phyloP scores from a whole-genome alignment of 768 basidiomycete genomes.

The Sutorius australiensis region DNA sequence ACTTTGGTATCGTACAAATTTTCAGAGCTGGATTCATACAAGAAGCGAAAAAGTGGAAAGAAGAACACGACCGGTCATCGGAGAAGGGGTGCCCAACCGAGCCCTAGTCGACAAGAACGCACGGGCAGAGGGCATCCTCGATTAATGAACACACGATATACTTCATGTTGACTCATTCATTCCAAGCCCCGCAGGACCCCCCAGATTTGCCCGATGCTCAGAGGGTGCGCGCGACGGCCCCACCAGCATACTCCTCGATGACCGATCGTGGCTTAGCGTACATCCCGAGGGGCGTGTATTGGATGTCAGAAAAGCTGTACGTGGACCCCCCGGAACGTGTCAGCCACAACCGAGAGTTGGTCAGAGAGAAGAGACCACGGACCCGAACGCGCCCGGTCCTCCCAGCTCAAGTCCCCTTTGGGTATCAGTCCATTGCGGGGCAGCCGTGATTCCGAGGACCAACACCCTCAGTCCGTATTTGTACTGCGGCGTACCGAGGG shows the following conservation, averaged over 20 bases:
- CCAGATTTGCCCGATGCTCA: conserved; percentile 3
- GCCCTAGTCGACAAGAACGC: neutral
- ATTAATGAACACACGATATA: neutral
- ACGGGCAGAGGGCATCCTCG: conserved; percentile 7
- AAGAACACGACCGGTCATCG: neutral
- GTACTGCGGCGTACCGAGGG: conserved; percentile 62
- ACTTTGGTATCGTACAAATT: neutral
- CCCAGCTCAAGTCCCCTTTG: conserved; percentile 47
- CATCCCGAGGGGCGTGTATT: conserved; percentile 37
- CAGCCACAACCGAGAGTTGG: conserved; percentile 6
- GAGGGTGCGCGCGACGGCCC: conserved; percentile 2
- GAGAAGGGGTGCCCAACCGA: neutral
- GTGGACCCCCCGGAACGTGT: neutral
- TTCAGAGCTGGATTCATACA: neutral
- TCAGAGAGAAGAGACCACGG: conserved; percentile 5
- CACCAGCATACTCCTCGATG: conserved; percentile 39
- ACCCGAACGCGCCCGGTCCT: conserved; percentile 55
- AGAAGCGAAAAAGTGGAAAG: neutral
- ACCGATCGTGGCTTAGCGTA: conserved; percentile 44
- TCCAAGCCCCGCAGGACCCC: neutral
- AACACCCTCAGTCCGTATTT: conserved; percentile 57
- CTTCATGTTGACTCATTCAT: neutral
- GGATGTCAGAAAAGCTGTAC: conserved; percentile 29
- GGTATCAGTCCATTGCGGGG: conserved; percentile 54
- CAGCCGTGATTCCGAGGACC: conserved; percentile 44